Evolutionary conservation across 2,329 filamentous ascomycete species (phyloP).

Genomic region (Aspergillus clavatus): DNA sequence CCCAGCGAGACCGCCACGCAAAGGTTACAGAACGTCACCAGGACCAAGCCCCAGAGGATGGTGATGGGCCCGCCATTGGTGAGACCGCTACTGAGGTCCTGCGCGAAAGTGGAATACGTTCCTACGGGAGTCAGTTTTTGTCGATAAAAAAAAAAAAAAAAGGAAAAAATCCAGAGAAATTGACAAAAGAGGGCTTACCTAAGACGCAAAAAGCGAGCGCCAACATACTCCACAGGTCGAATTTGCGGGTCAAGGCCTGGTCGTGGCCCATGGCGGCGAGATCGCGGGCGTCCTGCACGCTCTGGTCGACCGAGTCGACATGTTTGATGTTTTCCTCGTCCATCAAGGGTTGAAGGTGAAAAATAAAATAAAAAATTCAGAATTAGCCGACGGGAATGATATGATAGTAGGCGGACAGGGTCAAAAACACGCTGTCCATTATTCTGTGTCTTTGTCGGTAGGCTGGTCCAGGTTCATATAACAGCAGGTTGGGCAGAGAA

Average conservation of each 20-base stretch:
- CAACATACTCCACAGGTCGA: conserved; percentile 54
- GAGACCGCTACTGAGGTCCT: conserved; percentile 49
- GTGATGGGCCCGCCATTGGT: conserved; percentile 52
- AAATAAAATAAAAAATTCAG: too few species aligned
- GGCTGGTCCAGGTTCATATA: too few species aligned
- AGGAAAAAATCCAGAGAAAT: background rate
- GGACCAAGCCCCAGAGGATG: conserved; percentile 52
- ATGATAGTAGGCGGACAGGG: too few species aligned
- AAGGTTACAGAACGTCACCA: conserved; percentile 51
- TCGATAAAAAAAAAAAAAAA: too few species aligned
- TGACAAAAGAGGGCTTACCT: conserved; percentile 22
- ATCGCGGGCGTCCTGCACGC: conserved; percentile 38
- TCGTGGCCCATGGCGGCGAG: conserved; percentile 42
- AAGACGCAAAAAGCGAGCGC: conserved; percentile 54
- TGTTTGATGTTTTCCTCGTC: conserved; percentile 31
- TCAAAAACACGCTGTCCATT: too few species aligned
- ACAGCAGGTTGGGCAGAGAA: too few species aligned
- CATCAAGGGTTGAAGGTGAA: conserved; percentile 12
- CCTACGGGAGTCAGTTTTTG: too few species aligned
- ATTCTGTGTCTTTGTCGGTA: too few species aligned
- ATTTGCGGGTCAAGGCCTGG: conserved; percentile 45
- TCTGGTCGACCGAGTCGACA: conserved; percentile 28
- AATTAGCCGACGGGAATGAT: too few species aligned
- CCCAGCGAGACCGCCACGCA: conserved; percentile 54
- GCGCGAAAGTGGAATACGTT: conserved; percentile 56